A percentile compares a stretch with the other conserved stretches of the same genome.
Conservation (phyloP, 805 yeast species). For the Priceomyces haplophilus region DNA sequence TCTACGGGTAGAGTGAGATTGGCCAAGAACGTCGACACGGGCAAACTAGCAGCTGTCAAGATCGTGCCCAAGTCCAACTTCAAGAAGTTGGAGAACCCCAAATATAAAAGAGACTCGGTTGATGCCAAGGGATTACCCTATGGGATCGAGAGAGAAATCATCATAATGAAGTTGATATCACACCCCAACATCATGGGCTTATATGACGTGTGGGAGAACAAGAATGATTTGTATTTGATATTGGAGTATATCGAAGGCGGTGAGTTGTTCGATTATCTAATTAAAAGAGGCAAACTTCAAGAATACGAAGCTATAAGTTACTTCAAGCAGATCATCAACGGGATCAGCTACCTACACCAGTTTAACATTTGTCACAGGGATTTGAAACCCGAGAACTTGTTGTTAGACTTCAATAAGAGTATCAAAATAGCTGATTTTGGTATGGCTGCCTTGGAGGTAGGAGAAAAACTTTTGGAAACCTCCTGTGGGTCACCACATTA, state of each 20-base stretch:
- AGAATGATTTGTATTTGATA: conserved; percentile 78
- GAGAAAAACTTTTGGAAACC: conserved; percentile 68
- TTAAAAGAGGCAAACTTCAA: conserved; percentile 64
- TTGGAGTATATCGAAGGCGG: conserved; percentile 88
- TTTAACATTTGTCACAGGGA: conserved; percentile 80
- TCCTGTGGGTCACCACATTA: conserved; percentile 88
- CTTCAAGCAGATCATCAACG: conserved; percentile 73
- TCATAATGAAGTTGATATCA: conserved; percentile 76
- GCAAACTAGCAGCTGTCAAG: conserved; percentile 92
- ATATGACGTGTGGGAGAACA: conserved; percentile 96
- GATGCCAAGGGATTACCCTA: conserved; percentile 56
- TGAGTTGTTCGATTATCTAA: conserved; percentile 72
- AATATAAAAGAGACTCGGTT: conserved; percentile 33
- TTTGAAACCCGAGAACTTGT: conserved; percentile 74
- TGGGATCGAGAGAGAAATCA: conserved; percentile 84
- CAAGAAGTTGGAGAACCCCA: conserved; percentile 46
- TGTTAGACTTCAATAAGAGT: conserved; percentile 62
- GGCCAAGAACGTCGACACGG: conserved; percentile 81
- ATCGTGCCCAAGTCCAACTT: conserved; percentile 86
- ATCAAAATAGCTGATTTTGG: conserved; percentile 85
- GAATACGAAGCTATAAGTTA: conserved; percentile 74
- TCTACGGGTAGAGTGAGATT: conserved; percentile 92
- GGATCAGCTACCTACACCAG: conserved; percentile 78
- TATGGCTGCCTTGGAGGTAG: conserved; percentile 81
- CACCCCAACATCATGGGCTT: conserved; percentile 77